phyloP scores from a whole-genome alignment of 169 alveolate genomes.

The Pseudocohnilembus persalinus region DNA sequence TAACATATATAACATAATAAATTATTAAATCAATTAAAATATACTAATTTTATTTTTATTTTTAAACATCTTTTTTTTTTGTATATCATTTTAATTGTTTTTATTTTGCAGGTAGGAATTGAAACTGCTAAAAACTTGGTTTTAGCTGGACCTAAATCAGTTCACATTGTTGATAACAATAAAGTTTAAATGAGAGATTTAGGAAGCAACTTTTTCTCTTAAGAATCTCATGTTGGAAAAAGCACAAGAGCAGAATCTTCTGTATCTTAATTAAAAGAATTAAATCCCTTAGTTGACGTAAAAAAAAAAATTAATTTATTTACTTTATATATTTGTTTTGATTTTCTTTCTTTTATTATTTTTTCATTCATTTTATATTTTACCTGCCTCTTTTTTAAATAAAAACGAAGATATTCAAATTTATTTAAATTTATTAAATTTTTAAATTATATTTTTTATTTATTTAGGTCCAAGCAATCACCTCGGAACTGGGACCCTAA shows the following conservation, averaged over 20 bases:
- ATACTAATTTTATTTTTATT: background rate
- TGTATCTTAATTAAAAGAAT: conserved; percentile 83
- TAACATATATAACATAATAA: conserved; percentile 48
- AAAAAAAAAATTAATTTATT: background rate
- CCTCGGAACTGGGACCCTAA: conserved; percentile 63
- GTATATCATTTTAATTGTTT: background rate
- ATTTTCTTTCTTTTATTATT: too few relatives aligned
- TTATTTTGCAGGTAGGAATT: conserved; percentile 56
- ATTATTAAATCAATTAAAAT: background rate
- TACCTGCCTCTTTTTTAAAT: too few relatives aligned
- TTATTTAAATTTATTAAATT: too few relatives aligned
- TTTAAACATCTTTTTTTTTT: background rate
- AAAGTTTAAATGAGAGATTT: conserved; percentile 87
- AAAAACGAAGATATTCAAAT: too few relatives aligned
- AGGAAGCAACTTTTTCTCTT: conserved; percentile 93
- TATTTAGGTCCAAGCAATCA: conserved; percentile 25
- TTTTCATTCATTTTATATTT: too few relatives aligned
- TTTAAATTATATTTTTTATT: background rate
- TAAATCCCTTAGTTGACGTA: conserved; percentile 92
- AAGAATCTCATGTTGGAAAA: conserved; percentile 89
- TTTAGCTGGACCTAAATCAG: conserved; percentile 95
- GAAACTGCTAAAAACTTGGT: conserved; percentile 95
- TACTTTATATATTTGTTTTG: too few relatives aligned
- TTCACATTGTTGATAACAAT: conserved; percentile 90
- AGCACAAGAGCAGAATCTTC: conserved; percentile 83